These are phyloP conservation scores for Nemania serpens DNA, from an alignment of 2,329 filamentous ascomycete species.

Conservation along the genomic window DNA sequence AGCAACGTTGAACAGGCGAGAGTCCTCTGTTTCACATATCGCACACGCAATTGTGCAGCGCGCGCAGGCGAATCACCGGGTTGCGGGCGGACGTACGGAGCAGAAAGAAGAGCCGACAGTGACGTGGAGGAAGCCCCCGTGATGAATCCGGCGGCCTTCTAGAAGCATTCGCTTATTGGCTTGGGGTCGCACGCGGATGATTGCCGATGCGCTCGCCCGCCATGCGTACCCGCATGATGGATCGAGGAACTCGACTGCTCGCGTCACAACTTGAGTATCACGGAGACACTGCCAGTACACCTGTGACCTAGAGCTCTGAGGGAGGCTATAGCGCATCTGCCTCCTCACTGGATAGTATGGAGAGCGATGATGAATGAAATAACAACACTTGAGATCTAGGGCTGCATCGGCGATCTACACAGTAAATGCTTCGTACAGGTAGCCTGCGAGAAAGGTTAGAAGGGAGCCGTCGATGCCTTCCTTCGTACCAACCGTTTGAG, in stretches of 20 bases:
- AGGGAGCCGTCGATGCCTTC: too few species aligned
- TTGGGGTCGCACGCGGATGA: constrained; percentile 4
- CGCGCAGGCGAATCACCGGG: neutral
- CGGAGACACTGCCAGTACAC: too few species aligned
- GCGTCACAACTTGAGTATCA: too few species aligned
- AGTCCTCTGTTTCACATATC: neutral
- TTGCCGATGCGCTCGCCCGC: neutral
- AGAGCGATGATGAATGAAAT: too few species aligned
- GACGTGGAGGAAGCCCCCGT: neutral
- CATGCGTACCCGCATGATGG: neutral
- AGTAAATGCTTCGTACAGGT: too few species aligned
- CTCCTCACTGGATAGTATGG: too few species aligned
- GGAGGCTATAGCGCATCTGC: too few species aligned
- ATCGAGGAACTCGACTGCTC: neutral
- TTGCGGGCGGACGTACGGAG: neutral
- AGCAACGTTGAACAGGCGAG: neutral
- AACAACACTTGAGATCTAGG: too few species aligned
- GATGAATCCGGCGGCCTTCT: neutral
- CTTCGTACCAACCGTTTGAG: too few species aligned
- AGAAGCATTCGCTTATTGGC: constrained; percentile 1
- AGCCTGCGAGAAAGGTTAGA: too few species aligned
- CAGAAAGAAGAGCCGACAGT: neutral
- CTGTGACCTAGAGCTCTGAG: too few species aligned
- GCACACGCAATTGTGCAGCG: neutral
- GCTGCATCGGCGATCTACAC: too few species aligned